Percentiles rank a stretch among this genome's conserved stretches.
Conservation (phyloP, 2,329 filamentous ascomycete genomes). For the Arthroderma sp. region DNA sequence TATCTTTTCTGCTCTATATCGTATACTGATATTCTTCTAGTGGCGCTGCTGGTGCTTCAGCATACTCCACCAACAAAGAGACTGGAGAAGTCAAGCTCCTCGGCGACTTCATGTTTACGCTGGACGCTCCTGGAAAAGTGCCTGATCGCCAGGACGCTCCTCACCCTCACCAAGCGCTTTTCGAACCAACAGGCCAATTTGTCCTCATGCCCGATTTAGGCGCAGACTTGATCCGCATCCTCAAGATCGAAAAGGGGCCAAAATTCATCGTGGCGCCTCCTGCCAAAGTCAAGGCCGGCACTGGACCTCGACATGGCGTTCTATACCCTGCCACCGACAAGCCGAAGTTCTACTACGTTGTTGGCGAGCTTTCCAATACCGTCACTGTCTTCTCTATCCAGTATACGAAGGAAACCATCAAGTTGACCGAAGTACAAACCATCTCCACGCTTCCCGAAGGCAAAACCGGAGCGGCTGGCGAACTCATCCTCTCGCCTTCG, state of each 20-base stretch:
- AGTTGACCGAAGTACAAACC: constrained; percentile 26
- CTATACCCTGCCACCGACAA: constrained; percentile 37
- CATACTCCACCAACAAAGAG: constrained; percentile 5
- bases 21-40: constrained; percentile 2
- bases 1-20: neutral
- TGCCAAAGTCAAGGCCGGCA: constrained; percentile 35
- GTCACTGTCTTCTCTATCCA: constrained; percentile 34
- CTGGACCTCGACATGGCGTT: constrained; percentile 49
- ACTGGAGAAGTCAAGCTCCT: constrained; percentile 7
- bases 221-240: constrained; percentile 48
- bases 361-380: constrained; percentile 44
- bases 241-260: constrained; percentile 34
- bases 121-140: constrained; percentile 23
- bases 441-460: constrained; percentile 38
- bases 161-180: constrained; percentile 48
- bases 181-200: constrained; percentile 49
- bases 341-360: constrained; percentile 37
- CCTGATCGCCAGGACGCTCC: constrained; percentile 41
- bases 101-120: constrained; percentile 24
- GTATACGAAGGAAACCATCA: constrained; percentile 22
- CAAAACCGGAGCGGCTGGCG: constrained; percentile 41
- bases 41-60: constrained; percentile 10
- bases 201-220: constrained; percentile 52
- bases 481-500: constrained; percentile 37
- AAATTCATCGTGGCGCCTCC: constrained; percentile 35